Evolutionary conservation across 2,329 filamentous ascomycete species (phyloP).

Genomic region (Colletotrichum sidae): DNA sequence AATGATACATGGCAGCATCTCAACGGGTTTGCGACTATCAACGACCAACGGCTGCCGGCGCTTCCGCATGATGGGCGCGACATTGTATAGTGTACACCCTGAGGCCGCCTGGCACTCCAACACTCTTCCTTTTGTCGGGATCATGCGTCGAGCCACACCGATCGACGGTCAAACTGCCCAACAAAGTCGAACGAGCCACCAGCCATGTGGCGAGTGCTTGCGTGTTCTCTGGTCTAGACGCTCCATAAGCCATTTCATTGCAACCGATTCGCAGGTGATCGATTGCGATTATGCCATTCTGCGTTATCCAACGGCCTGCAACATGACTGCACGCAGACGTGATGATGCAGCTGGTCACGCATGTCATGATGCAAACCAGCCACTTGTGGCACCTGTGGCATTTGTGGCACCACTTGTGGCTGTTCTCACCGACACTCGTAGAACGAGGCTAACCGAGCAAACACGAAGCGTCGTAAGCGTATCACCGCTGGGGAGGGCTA

Average conservation of each 20-base stretch:
- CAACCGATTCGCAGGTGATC: constrained; percentile 1
- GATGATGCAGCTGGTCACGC: background rate
- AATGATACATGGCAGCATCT: too few species aligned
- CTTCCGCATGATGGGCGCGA: constrained; percentile 18
- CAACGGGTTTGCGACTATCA: background rate
- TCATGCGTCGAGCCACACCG: constrained; percentile 32
- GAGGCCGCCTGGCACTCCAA: constrained; percentile 25
- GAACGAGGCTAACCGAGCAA: too few species aligned
- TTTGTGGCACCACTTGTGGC: background rate
- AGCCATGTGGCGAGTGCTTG: constrained; percentile 37
- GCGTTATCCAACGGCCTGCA: too few species aligned
- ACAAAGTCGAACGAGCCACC: constrained; percentile 16
- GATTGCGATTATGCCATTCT: too few species aligned
- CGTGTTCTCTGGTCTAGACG: constrained; percentile 29
- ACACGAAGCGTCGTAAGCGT: too few species aligned
- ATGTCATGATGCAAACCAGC: background rate
- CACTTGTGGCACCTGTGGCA: constrained; percentile 12
- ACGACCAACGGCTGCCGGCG: constrained; percentile 19
- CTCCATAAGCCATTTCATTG: background rate
- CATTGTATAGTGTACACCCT: constrained; percentile 13
- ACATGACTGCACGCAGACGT: too few species aligned
- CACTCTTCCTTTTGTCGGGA: background rate
- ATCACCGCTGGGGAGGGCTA: too few species aligned
- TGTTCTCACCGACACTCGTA: too few species aligned
- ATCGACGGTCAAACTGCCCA: constrained; percentile 11